Evolutionary conservation across 345 rosid species (phyloP).

Genomic region (Eucalyptus brandiana): DNA sequence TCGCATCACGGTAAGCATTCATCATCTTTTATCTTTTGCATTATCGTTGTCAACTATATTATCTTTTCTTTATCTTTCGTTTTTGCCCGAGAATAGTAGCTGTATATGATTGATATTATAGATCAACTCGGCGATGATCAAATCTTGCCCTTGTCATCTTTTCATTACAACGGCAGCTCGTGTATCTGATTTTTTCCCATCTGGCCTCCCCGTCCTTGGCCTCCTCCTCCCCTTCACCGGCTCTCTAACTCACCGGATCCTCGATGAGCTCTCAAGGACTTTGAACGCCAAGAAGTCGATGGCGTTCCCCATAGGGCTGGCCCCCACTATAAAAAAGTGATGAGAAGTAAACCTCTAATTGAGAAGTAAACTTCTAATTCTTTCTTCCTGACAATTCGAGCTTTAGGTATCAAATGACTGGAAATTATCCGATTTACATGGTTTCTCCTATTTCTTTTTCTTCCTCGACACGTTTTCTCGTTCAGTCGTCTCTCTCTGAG

Average conservation of each 20-base stretch:
- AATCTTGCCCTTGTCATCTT: too few relatives aligned
- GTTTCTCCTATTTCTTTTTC: not conserved
- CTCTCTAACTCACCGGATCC: not conserved
- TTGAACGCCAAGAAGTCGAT: not conserved
- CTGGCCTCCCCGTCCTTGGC: not conserved
- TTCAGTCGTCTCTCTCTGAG: not conserved
- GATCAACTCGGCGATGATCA: too few relatives aligned
- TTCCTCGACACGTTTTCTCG: not conserved
- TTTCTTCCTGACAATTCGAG: not conserved
- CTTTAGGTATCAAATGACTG: not conserved
- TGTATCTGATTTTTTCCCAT: not conserved
- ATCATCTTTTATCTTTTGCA: not conserved
- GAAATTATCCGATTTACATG: not conserved
- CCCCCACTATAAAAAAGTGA: not conserved
- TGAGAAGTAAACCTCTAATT: too few relatives aligned
- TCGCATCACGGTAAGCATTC: not conserved
- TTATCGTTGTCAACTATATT: not conserved
- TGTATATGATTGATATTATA: too few relatives aligned
- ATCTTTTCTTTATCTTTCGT: too few relatives aligned
- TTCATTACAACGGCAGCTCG: too few relatives aligned
- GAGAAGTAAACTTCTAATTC: too few relatives aligned
- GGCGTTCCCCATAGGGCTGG: not conserved
- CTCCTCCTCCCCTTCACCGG: not conserved
- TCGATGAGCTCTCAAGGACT: not conserved
- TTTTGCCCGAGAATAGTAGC: too few relatives aligned